Evolutionary conservation across 148 eudicot species (phyloP).

Genomic region (Beta vulgaris): DNA sequence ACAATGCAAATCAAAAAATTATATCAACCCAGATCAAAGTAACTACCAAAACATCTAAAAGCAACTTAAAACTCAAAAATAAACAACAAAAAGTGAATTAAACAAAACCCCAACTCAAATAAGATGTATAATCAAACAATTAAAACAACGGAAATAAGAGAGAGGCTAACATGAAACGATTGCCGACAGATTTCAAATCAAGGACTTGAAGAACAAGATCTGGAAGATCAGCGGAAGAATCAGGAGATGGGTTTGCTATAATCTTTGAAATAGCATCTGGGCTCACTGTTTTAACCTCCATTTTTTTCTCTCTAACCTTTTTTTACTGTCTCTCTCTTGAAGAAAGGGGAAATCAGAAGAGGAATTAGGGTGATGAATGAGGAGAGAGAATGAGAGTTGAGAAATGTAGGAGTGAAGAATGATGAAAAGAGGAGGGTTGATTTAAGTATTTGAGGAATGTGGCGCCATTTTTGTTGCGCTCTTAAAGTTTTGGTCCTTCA

Average conservation of each 20-base stretch:
- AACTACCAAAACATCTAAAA: too few relatives aligned
- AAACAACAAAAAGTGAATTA: too few relatives aligned
- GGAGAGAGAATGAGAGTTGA: background rate
- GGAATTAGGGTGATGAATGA: background rate
- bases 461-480: slow-evolving; percentile 20
- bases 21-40: too few relatives aligned
- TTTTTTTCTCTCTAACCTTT: background rate
- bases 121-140: background rate
- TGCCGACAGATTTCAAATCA: slow-evolving; percentile 70
- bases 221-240: slow-evolving; percentile 47
- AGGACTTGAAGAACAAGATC: slow-evolving; percentile 69
- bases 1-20: too few relatives aligned
- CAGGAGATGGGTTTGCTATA: slow-evolving; percentile 71
- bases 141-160: background rate
- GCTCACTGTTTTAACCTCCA: slow-evolving; percentile 50
- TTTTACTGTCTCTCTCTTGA: too few relatives aligned
- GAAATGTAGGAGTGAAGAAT: background rate
- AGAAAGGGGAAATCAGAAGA: background rate
- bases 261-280: slow-evolving; percentile 68
- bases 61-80: too few relatives aligned
- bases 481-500: background rate
- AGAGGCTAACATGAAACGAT: slow-evolving; percentile 47
- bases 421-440: slow-evolving; percentile 11
- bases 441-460: slow-evolving; percentile 12
- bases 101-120: too few relatives aligned